phyloP scores from a whole-genome alignment of 441 rosid species.

The Mallotus japonicus region DNA sequence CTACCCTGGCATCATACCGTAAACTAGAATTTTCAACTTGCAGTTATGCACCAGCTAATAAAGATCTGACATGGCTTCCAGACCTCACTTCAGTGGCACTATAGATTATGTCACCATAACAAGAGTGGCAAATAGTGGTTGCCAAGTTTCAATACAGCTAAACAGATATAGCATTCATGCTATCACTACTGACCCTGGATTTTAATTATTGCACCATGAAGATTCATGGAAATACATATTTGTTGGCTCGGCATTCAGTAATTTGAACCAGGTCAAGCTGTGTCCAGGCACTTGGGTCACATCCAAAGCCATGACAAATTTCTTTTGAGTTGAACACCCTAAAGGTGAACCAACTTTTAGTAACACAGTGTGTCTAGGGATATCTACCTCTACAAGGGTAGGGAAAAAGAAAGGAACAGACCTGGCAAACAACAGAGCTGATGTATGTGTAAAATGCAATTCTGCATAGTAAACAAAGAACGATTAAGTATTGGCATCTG shows the following conservation, averaged over 20 bases:
- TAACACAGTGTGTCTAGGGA: background rate
- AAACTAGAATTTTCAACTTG: background rate
- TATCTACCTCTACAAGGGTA: background rate
- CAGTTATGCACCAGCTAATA: background rate
- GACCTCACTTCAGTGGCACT: background rate
- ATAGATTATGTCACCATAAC: background rate
- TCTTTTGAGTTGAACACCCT: slow-evolving; percentile 1
- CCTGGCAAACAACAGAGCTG: slow-evolving; percentile 76
- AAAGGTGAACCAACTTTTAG: background rate
- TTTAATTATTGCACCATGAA: background rate
- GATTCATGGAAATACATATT: background rate
- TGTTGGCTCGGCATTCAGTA: background rate
- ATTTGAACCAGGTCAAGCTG: background rate
- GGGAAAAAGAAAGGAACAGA: slow-evolving; percentile 31
- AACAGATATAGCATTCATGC: background rate
- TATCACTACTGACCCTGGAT: background rate
- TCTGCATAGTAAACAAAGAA: slow-evolving; percentile 50
- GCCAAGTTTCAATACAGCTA: background rate
- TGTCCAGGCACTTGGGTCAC: background rate
- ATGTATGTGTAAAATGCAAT: slow-evolving; percentile 47
- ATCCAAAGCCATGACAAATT: background rate
- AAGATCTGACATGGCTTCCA: background rate
- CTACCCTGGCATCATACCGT: background rate
- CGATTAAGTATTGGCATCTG: slow-evolving; percentile 3
- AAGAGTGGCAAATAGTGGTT: background rate